Evolutionary conservation across 23 red algal genomes (phyloP), one percentile per base, ranked within the genome.

Genomic region (Gracilaria domingensis): DNA sequence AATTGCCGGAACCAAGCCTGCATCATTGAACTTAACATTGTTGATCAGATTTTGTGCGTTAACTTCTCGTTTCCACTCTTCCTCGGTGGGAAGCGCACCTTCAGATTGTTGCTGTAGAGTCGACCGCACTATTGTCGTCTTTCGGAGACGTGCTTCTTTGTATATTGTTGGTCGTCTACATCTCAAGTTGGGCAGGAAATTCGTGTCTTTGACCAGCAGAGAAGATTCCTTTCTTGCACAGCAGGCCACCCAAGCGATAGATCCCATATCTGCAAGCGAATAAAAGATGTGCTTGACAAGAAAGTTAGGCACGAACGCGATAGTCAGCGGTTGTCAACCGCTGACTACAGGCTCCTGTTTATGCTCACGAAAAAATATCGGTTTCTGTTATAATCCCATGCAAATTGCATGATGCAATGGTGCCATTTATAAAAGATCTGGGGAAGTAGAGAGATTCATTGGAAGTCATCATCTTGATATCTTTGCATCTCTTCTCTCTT

Each of bases 1-100:
- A 81, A 99, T 91, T 6, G 92, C 97, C 11, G 94, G 91, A 24
- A 99, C 87, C 17, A 99, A 81, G 16, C 97, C 97, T 2, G 75
- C 88, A 29, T 86, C 75, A 80, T 92, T 86, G 39, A 90, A 91
- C 73, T 78, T 86, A 42, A 96, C 92, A 23, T 62, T 34, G 32
- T 25, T 75, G 36, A 94, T 65, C 30, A 88, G 42, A 25, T 1
- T 35, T 20, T 86, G 40, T 1, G 84, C 39, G 51, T 94, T 53
- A 54, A 94, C 48, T 5, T 30, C 13, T 18, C 89, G 76, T 2
- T 56, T 64, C 89, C 89, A 92, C 23, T 49, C 45, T 69, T 45
- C 26, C 4, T 69, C 62, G 8, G 24, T 37, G 1, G 60, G 13
- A 50, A 32, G 13, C 64, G 55, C 4, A 21, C 14, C 34, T 21